Base-by-base conservation (phyloP, 2,329 filamentous ascomycete species). In the Periconia digitata region DNA sequence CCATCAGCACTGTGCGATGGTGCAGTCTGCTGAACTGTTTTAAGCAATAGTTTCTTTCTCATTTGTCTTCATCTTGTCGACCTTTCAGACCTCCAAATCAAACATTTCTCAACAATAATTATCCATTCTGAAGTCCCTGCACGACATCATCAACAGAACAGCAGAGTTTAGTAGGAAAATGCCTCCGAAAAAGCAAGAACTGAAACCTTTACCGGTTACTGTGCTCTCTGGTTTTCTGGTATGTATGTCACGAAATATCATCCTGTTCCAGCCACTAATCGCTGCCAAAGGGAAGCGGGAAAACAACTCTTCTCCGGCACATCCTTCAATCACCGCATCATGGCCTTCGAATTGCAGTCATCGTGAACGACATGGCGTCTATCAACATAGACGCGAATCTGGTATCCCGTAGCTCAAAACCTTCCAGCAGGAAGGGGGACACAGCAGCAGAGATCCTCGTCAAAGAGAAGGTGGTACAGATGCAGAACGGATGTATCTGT, bases 401-500 rank as follows among this genome's bases (percentile, higher is more conserved):
- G 0, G 81, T 87, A 38, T 79, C 79, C 15, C 74, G 81, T 20
- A 1, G 51, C 56, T 2, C 48, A 39, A 18, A 49, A 50, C 78
- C 84, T 58, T 21, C 48, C 39, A 5, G 43, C 13, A 7, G 62
- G 55, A 38, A 43, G 3, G 49, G 8, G 15, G 40, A 38, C 4
- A 32, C 24, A n/a, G 23, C 15, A 6, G 51, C 51, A 17, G 77
- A 76, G 20, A 69, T 86, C 29, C 80, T 79, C 2, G 81, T 80
- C 0, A 73, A 85, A 34, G 83, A 87, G 54, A 85, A 86, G 53
- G 76, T 88, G 24, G 82, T 88, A 15, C 80, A 84, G 8, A 76
- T 89, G 46, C 84, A 88, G 59, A 89, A 88, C 52, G 64, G 86
- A 8, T 90, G 87, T 55, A 90, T 90, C 59, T 90, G 86, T 74